phyloP scores from a whole-genome alignment of 768 basidiomycete genomes.

The Rossbeevera mucosa region DNA sequence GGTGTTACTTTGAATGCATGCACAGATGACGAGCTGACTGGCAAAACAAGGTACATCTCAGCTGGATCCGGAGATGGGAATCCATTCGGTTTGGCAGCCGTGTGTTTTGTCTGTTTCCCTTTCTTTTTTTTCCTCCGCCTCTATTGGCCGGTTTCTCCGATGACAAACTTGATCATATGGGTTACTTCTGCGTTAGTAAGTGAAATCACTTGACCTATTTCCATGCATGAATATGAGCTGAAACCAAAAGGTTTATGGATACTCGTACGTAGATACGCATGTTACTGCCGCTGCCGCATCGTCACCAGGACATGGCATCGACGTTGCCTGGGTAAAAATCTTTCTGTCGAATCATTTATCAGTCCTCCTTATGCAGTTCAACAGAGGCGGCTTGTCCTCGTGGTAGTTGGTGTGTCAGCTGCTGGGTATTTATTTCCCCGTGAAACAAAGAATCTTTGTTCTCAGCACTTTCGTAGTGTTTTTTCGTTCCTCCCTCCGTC shows the following conservation, averaged over 20 bases:
- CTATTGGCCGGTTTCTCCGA: slow-evolving; percentile 68
- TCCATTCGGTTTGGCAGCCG: slow-evolving; percentile 65
- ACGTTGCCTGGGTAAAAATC: slow-evolving; percentile 63
- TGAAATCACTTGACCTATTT: neutral
- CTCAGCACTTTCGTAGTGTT: slow-evolving; percentile 38
- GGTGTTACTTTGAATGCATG: slow-evolving; percentile 11
- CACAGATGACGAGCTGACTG: neutral
- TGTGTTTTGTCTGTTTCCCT: slow-evolving; percentile 65
- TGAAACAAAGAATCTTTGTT: neutral
- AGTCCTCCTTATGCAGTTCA: neutral
- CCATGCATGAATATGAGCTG: neutral
- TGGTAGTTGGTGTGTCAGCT: slow-evolving; percentile 65
- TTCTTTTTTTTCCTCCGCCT: slow-evolving; percentile 66
- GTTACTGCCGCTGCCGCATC: slow-evolving; percentile 37
- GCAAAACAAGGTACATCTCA: slow-evolving; percentile 58
- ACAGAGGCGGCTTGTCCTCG: slow-evolving; percentile 65
- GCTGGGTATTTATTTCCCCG: slow-evolving; percentile 56
- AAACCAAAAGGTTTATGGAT: slow-evolving; percentile 55
- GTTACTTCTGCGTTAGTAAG: slow-evolving; percentile 59
- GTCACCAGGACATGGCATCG: slow-evolving; percentile 55
- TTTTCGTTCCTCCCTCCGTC: slow-evolving; percentile 71
- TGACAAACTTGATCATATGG: slow-evolving; percentile 68
- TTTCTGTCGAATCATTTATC: neutral
- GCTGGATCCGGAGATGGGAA: slow-evolving; percentile 56
- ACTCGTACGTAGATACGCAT: slow-evolving; percentile 64